A percentile compares a stretch with the other conserved stretches of the same genome.
Evolutionary conservation across 805 yeast genomes (phyloP).

Genomic region (Torulaspora microellipsoides): DNA sequence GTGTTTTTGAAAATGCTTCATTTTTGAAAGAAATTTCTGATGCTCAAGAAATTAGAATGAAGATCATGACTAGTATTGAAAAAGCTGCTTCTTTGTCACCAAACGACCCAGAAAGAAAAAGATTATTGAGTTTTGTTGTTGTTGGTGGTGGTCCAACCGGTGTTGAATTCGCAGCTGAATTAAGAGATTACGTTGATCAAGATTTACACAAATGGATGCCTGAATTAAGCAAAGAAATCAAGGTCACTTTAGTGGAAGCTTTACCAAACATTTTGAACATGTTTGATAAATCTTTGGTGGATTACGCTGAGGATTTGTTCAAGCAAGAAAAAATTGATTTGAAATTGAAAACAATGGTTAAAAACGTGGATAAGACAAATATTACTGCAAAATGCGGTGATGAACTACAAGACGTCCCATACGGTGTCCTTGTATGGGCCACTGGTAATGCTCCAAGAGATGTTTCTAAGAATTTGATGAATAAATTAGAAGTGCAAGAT

Average conservation of each 20-base stretch:
- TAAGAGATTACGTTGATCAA: conserved; percentile 90
- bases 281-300: conserved; percentile 64
- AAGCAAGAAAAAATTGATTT: conserved; percentile 64
- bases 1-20: conserved; percentile 83
- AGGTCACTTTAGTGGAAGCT: conserved; percentile 85
- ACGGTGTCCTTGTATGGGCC: conserved; percentile 95
- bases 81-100: conserved; percentile 77
- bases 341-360: conserved; percentile 82
- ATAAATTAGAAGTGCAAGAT: conserved; percentile 64
- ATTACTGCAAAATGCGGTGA: conserved; percentile 68
- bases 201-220: conserved; percentile 90
- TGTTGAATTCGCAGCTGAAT: conserved; percentile 95
- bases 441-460: conserved; percentile 92
- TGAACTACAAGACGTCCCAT: conserved; percentile 75
- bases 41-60: conserved; percentile 75
- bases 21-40: conserved; percentile 88
- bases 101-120: conserved; percentile 69
- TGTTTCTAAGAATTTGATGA: conserved; percentile 60
- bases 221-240: conserved; percentile 71
- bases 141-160: conserved; percentile 99
- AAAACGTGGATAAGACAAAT: conserved; percentile 66
- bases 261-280: conserved; percentile 79
- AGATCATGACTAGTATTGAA: conserved; percentile 83
- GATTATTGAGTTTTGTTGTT: conserved; percentile 82
- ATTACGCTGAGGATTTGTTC: conserved; percentile 78